Base-by-base conservation (phyloP, 2,329 filamentous ascomycete genomes). In the Pestalotiopsis sp. region DNA sequence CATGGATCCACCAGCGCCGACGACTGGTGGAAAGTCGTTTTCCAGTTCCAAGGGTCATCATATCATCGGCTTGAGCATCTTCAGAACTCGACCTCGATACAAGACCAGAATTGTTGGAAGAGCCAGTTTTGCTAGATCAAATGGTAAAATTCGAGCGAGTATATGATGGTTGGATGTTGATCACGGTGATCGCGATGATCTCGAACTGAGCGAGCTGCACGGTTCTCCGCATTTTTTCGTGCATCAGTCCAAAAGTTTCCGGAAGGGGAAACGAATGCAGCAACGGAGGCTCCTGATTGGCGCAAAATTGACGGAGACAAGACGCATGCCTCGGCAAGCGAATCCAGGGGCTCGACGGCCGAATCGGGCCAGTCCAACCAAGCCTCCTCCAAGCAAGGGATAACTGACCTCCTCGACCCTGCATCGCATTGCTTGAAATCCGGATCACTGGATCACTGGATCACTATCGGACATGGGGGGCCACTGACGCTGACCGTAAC, bases 301-400 rank as follows among this genome's bases (percentile, higher is more conserved):
- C 23, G 62, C 62, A 52, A 65, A 65, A 65, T 65, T 40, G n/a
- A 20, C 13, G 45, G 45, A 52, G 45, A n/a, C 17, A 23, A 40
- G 38, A 36, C 27, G 59, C 27, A n/a, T 41, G 31, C 59, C 59
- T 62, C 59, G 59, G 59, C 59, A 62, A 20, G 59, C 27, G 59
- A 62, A 14, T 36, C 40, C 40, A 14, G 38, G 62, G 20, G 20
- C 40, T 65, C 38, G 40, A 23, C 62, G 13, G 9, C 62, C 36
- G 14, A 41, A 63, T 17, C 38, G 36, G 60, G 60, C 17, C 60
- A 60, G 17, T 36, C 11, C 45, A 52, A 52, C 4, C 27, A 27
- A 27, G 27, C 40, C 27, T 23, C 45, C n/a, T 20, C 13, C n/a
- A 20, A 52, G 45, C 9, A 52, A 17, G 45, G 45, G 52, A 20